Percentiles rank a stretch among this genome's conserved stretches.
Evolutionary conservation across 2,329 filamentous ascomycete species (phyloP).

Genomic region (Colletotrichum gigasporum): DNA sequence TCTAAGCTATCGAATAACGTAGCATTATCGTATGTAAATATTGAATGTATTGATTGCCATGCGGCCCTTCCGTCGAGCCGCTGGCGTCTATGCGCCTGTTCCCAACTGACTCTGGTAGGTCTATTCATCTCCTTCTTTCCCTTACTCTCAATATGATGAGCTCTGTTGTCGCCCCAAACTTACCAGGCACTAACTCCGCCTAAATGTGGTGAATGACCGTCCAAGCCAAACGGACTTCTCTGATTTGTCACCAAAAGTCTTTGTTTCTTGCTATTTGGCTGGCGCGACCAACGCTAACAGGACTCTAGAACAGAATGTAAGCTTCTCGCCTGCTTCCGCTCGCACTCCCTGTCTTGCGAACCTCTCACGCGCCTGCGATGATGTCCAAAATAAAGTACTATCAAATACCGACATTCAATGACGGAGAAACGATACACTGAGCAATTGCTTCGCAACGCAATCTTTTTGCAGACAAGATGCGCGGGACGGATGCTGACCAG

Average conservation of each 20-base stretch:
- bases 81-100: conserved; percentile 14
- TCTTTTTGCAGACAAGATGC: neutral
- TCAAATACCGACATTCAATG: conserved; percentile 55
- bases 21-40: too few species aligned
- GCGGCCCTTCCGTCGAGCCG: conserved; percentile 1
- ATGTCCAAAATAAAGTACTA: conserved; percentile 54
- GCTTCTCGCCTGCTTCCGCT: neutral
- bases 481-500: neutral
- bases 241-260: conserved; percentile 45
- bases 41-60: conserved; percentile 4
- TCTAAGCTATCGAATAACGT: too few species aligned
- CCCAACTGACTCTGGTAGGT: conserved; percentile 31
- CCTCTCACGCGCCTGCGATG: conserved; percentile 40
- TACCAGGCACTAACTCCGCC: conserved; percentile 58
- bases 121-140: neutral
- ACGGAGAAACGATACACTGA: conserved; percentile 47
- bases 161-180: conserved; percentile 61
- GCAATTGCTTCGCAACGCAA: conserved; percentile 14
- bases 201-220: conserved; percentile 60
- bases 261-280: neutral
- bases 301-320: conserved; percentile 12
- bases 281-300: neutral
- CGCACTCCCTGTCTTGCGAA: conserved; percentile 10
- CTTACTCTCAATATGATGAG: conserved; percentile 47
- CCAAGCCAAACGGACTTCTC: conserved; percentile 66